Evolutionary conservation across 495 filamentous ascomycete genomes (phyloP), one percentile per base, ranked within the genome.

Genomic region (Penicillium cataractarum): DNA sequence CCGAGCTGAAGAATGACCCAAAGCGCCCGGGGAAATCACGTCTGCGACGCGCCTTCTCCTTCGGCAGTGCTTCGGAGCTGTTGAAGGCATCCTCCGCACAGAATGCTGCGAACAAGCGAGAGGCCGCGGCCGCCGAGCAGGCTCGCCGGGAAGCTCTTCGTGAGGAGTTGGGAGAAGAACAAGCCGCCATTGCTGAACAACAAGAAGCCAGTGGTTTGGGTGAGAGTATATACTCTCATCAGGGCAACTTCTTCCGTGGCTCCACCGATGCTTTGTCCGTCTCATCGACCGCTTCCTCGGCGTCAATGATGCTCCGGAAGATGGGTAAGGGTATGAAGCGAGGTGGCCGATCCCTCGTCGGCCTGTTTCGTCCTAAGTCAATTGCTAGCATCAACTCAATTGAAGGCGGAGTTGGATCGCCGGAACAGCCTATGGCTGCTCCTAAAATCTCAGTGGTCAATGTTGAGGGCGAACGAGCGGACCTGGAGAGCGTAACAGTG

Each of bases 251-350:
- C 61, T 97, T 97, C 74, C 83, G 88, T 24, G 91, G 92, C 26
- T 99, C 95, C 31, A 98, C 93, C 8, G 95, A 99, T 78, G 97
- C 98, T 62, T 74, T 99, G 17, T 98, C 96, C 3, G 92, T 99
- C 57, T 97, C 94, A 5, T 98, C 96, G 13, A 98, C 95, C 19
- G 95, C 95, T 31, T 98, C 96, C 7, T 99, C 95, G 22, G 95
- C 95, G 26, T 98, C 96, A 37, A 89, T 99, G 64, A 99, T 99
- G 95, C 93, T 99, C 70, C 87, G 95, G 31, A 99, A 99, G 82
- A 98, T 99, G 96, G 96, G 95, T 67, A 90, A 92, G 62, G 93
- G 96, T 22, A 90, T 97, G 89, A 99, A 97, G 84, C 93, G 92
- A 75, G 88, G 90, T 19, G 90, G 88, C 24, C 82, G 93, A 33